These are phyloP conservation scores for Celoporthe dispersa DNA, from an alignment of 2,329 filamentous ascomycete genomes.

Conservation along the genomic window DNA sequence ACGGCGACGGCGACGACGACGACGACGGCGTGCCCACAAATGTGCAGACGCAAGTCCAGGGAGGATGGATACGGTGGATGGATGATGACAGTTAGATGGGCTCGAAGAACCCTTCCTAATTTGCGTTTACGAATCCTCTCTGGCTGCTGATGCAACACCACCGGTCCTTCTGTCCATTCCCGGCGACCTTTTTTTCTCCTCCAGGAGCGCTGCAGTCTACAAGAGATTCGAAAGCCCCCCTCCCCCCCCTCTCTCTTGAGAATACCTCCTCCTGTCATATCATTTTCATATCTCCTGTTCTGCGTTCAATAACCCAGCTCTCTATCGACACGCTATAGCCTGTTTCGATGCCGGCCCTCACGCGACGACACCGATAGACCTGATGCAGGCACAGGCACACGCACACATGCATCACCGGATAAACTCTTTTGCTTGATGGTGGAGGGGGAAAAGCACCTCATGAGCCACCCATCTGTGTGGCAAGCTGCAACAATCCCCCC, in stretches of 20 bases:
- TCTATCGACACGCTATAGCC: constrained; percentile 7
- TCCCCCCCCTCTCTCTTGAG: not conserved
- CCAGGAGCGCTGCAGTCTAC: not conserved
- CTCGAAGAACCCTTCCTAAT: constrained; percentile 10
- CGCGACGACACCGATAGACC: not conserved
- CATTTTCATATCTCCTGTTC: not conserved
- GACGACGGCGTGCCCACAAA: no score
- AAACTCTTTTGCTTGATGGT: not conserved
- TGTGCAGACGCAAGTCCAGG: not conserved
- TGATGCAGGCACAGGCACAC: not conserved
- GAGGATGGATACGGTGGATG: not conserved
- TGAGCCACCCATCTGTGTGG: not conserved
- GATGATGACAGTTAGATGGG: not conserved
- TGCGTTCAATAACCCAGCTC: not conserved
- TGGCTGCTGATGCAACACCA: constrained; percentile 4
- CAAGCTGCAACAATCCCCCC: not conserved
- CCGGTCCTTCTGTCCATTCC: constrained; percentile 1
- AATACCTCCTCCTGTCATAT: not conserved
- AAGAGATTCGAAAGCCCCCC: constrained; percentile 3
- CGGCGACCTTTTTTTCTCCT: not conserved
- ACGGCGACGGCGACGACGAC: not conserved
- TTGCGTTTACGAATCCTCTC: constrained; percentile 14
- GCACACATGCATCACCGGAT: not conserved
- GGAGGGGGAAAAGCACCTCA: not conserved
- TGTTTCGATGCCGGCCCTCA: not conserved